Base-by-base conservation (phyloP, 306 rosid genomes). In the Begonia peltatifolia region DNA sequence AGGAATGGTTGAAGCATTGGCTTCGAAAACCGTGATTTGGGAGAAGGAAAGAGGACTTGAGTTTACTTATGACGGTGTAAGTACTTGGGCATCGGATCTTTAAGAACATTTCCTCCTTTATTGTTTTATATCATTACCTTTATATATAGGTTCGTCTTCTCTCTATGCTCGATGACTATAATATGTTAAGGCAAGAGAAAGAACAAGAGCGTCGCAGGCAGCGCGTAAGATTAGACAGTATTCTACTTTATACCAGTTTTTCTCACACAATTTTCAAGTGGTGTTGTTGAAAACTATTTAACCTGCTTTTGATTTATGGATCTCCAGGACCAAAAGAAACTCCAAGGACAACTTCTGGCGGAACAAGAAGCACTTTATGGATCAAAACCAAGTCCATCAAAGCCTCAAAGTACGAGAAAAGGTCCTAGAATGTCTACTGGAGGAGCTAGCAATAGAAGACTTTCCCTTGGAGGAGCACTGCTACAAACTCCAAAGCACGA, bases 301-400 rank as follows among this genome's bases (percentile, higher is more conserved):
- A 41, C 20, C 56, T 20, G 48, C 14, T 23, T 25, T 53, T 59
- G 44, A 22, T 75, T 81, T 52, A 30, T 30, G 38, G 38, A 30
- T 30, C 38, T 30, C 6, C 6, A 92, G 99, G 93, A 86, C 69
- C 73, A 85, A 73, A 92, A 86, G 87, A 92, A 86, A 63, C 82
- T 86, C 69, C 88, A 92, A 64, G 96, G 88, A 69, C 93, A 86
- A 63, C 30, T 92, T 61, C 69, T 79, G 59, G 94, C 80, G 9
- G 99, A 92, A 63, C 95, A 87, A 74, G 96, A 92, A 75, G 79
- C 74, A 63, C 78, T 80, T 60, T 90, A 80, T 65, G 96, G 97
- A 67, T 87, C 96, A 56, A 92, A 92, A 67, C 82, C 87, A 60
- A 87, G 93, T 77, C 96, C 93, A 61, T 76, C 83, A n/a, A 92